These are phyloP conservation scores for Exserohilum rostratum DNA, from an alignment of 2,329 filamentous ascomycete species.

Conservation along the genomic window DNA sequence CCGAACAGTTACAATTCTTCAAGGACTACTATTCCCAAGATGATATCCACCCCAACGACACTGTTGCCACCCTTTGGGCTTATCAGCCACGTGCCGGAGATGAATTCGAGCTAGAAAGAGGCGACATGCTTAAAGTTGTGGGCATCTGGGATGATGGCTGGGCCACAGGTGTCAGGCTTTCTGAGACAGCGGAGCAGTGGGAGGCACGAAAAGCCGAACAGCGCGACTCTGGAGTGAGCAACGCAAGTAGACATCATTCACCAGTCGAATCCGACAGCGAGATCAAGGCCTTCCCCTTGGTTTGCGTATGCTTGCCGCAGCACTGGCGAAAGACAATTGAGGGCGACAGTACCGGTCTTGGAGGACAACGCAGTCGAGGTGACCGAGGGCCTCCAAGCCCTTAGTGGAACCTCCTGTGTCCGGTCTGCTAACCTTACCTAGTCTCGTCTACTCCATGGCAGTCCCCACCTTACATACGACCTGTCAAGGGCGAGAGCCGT, in stretches of 20 bases:
- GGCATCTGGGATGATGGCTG: slow-evolving; percentile 99
- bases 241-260: slow-evolving; percentile 62
- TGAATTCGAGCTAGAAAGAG: slow-evolving; percentile 90
- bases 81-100: slow-evolving; percentile 94
- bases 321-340: slow-evolving; percentile 98
- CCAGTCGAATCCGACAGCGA: slow-evolving; percentile 64
- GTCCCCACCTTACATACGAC: slow-evolving; percentile 11
- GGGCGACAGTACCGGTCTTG: slow-evolving; percentile 64
- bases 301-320: slow-evolving; percentile 92
- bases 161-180: slow-evolving; percentile 88
- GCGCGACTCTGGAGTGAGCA: slow-evolving; percentile 91
- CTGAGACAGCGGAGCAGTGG: slow-evolving; percentile 87
- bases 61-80: slow-evolving; percentile 91
- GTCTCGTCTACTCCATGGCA: slow-evolving; percentile 24
- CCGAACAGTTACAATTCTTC: slow-evolving; percentile 94
- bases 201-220: slow-evolving; percentile 76
- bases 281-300: slow-evolving; percentile 96
- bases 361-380: slow-evolving; percentile 42
- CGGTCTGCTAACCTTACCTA: slow-evolving; percentile 36
- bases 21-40: slow-evolving; percentile 99
- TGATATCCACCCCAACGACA: slow-evolving; percentile 89
- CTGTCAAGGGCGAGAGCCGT: slow-evolving; percentile 6
- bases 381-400: slow-evolving; percentile 41
- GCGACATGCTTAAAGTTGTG: slow-evolving; percentile 97
- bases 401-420: slow-evolving; percentile 20